Evolutionary conservation across 2,329 filamentous ascomycete species (phyloP).

Genomic region (Monilinia polystroma): DNA sequence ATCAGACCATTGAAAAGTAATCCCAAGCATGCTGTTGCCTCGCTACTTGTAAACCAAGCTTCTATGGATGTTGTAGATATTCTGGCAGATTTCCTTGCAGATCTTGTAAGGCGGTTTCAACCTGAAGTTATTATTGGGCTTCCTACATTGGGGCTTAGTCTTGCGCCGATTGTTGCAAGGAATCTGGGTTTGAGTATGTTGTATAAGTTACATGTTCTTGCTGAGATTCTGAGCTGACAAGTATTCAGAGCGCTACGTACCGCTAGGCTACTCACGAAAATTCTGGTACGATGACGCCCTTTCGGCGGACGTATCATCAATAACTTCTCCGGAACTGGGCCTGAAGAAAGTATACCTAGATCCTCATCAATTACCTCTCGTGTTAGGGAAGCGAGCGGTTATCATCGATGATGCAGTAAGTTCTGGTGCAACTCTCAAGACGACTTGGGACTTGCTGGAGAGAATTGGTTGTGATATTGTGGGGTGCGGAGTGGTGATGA

Average conservation of each 20-base stretch:
- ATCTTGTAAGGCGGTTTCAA: conserved; percentile 24
- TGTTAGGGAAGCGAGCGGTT: conserved; percentile 29
- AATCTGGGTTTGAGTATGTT: conserved; percentile 31
- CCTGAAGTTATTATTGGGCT: conserved; percentile 35
- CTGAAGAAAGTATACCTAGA: conserved; percentile 35
- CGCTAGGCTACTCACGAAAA: conserved; percentile 37
- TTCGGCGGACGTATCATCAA: conserved; percentile 33
- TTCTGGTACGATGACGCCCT: conserved; percentile 37
- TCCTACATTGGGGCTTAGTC: conserved; percentile 34
- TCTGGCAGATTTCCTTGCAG: conserved; percentile 28
- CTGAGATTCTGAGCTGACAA: neutral
- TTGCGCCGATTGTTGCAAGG: conserved; percentile 33
- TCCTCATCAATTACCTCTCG: conserved; percentile 31
- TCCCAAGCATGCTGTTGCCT: conserved; percentile 33
- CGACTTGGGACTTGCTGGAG: conserved; percentile 37
- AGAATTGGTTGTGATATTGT: conserved; percentile 28
- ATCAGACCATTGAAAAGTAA: conserved; percentile 28
- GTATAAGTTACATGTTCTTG: neutral
- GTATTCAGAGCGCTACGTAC: conserved; percentile 32
- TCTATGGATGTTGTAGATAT: conserved; percentile 30
- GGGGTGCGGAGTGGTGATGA: conserved; percentile 36
- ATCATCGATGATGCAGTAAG: conserved; percentile 38
- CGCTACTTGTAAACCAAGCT: conserved; percentile 35
- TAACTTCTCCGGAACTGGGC: conserved; percentile 32
- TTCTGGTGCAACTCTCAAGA: conserved; percentile 35